A percentile compares a stretch with the other conserved stretches of the same genome.
These are phyloP conservation scores for Pythium dissimile DNA, from an alignment of 352 stramenopile species.

Conservation along the genomic window DNA sequence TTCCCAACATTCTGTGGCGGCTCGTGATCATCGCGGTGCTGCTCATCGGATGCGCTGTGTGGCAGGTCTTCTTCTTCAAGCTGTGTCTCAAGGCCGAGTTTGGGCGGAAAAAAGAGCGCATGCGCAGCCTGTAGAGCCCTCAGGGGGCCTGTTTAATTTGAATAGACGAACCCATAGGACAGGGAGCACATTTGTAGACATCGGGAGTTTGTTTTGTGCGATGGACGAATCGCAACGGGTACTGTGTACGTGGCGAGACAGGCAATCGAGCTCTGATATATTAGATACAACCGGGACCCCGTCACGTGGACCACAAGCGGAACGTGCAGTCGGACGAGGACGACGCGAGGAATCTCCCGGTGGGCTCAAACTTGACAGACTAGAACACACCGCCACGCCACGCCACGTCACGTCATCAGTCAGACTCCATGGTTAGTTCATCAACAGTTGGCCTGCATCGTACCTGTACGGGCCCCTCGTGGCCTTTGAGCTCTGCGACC, in stretches of 20 bases:
- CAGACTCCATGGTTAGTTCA: neutral
- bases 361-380: constrained; percentile 89
- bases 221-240: no score
- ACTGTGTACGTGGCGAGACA: neutral
- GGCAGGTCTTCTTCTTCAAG: constrained; percentile 72
- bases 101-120: constrained; percentile 72
- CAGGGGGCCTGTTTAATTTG: neutral
- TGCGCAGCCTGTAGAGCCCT: constrained; percentile 55
- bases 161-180: no score
- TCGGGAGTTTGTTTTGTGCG: no score
- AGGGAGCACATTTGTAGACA: no score
- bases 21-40: constrained; percentile 55
- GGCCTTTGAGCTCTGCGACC: constrained; percentile 78
- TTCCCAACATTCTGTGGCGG: constrained; percentile 72
- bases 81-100: constrained; percentile 68
- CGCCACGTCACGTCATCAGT: neutral
- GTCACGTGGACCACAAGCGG: constrained; percentile 73
- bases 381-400: constrained; percentile 25
- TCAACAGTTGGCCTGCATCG: neutral
- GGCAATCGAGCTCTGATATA: neutral
- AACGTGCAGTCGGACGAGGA: constrained; percentile 93
- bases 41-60: constrained; percentile 50
- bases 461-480: constrained; percentile 93
- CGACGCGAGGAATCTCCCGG: constrained; percentile 86
- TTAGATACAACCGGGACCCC: neutral